These are phyloP conservation scores for Exophiala phaeomuriformis DNA, from an alignment of 2,329 filamentous ascomycete genomes.

Conservation along the genomic window DNA sequence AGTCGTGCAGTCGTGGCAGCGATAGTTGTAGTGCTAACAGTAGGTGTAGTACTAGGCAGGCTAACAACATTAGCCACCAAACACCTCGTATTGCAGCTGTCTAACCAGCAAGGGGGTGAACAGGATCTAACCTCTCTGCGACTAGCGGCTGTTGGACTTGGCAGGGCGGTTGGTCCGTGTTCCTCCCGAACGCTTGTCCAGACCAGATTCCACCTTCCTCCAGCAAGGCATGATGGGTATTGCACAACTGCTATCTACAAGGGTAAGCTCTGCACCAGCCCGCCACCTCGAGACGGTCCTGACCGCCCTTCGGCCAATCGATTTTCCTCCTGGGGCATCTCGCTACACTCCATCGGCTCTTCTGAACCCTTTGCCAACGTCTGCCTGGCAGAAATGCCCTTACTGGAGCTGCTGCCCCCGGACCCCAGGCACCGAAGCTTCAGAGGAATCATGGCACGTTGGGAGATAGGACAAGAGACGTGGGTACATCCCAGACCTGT, in stretches of 20 bases:
- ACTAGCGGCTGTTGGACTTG: constrained; percentile 19
- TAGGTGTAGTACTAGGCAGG: too few relatives aligned
- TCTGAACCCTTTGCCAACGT: neutral
- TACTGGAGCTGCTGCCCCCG: neutral
- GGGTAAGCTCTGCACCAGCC: constrained; percentile 18
- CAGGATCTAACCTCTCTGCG: neutral
- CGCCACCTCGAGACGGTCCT: constrained; percentile 6
- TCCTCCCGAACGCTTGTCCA: constrained; percentile 17
- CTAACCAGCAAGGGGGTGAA: too few relatives aligned
- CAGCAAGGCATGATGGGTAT: constrained; percentile 7
- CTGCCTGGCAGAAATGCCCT: constrained; percentile 9
- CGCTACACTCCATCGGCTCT: constrained; percentile 11
- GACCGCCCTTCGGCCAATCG: constrained; percentile 11
- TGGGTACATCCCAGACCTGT: constrained; percentile 1
- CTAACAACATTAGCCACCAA: too few relatives aligned
- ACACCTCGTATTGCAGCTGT: too few relatives aligned
- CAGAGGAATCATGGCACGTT: neutral
- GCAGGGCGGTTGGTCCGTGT: constrained; percentile 24
- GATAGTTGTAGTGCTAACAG: too few relatives aligned
- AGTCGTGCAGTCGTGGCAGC: too few relatives aligned
- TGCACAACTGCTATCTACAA: constrained; percentile 4
- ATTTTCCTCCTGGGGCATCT: constrained; percentile 5
- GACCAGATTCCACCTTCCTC: constrained; percentile 21
- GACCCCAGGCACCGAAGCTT: neutral
- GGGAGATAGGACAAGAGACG: constrained; percentile 8